A percentile compares a stretch with the other conserved stretches of the same genome.
Evolutionary conservation across 345 rosid species (phyloP).

Genomic region (Gossypium ekmanianum): DNA sequence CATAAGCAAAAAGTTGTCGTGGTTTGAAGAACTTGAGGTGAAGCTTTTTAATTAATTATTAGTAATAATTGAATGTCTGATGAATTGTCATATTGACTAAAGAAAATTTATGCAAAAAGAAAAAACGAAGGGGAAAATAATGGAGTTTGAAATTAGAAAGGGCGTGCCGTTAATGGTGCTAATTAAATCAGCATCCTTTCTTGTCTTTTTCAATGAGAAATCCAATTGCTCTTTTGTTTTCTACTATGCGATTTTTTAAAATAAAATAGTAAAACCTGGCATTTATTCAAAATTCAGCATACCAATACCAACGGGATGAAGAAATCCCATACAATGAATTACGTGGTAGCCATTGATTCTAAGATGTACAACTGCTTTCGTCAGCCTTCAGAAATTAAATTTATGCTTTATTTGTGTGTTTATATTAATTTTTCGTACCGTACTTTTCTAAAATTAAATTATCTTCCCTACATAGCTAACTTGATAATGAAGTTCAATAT

Average conservation of each 20-base stretch:
- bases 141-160: neutral
- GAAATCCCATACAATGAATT: neutral
- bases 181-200: neutral
- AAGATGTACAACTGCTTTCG: neutral
- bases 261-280: neutral
- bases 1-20: neutral
- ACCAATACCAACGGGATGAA: neutral
- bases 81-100: neutral
- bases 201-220: neutral
- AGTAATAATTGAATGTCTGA: neutral
- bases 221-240: neutral
- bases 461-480: too few species aligned
- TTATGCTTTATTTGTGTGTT: too few species aligned
- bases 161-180: constrained; percentile 5
- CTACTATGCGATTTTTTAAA: neutral
- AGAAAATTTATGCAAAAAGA: neutral
- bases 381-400: neutral
- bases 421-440: too few species aligned
- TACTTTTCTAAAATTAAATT: too few species aligned
- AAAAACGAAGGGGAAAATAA: neutral
- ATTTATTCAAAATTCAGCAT: neutral
- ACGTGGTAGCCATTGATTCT: neutral
- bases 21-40: neutral
- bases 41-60: neutral
- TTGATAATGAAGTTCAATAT: too few species aligned